phyloP scores from a whole-genome alignment of 2,329 filamentous ascomycete genomes.

The Periconia sp. region DNA sequence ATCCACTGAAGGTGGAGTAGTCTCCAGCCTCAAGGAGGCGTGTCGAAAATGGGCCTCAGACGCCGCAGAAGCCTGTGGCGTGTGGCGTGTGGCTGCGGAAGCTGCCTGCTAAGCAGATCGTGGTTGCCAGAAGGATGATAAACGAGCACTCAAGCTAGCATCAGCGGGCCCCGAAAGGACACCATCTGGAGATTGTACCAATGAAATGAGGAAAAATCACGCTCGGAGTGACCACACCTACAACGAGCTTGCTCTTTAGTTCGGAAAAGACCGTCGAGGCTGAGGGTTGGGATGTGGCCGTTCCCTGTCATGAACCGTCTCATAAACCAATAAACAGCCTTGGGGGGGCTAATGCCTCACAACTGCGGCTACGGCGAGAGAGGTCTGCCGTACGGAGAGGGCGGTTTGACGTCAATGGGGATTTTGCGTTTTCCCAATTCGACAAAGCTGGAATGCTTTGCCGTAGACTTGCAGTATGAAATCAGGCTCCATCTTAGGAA shows the following conservation, averaged over 20 bases:
- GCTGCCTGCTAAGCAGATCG: slow-evolving; percentile 21
- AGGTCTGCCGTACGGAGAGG: slow-evolving; percentile 10
- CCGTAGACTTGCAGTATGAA: slow-evolving; percentile 25
- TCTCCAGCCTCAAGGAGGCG: slow-evolving; percentile 33
- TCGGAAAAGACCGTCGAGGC: slow-evolving; percentile 14
- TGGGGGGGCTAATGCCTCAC: slow-evolving; percentile 11
- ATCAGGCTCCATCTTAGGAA: slow-evolving; percentile 5
- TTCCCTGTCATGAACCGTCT: slow-evolving; percentile 5
- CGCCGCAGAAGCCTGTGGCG: slow-evolving; percentile 37
- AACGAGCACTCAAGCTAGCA: slow-evolving; percentile 26
- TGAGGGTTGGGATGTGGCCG: not conserved
- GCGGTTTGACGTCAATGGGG: slow-evolving; percentile 16
- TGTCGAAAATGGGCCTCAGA: slow-evolving; percentile 36
- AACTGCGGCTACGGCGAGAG: slow-evolving; percentile 20
- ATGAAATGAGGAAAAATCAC: not conserved
- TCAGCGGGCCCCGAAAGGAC: slow-evolving; percentile 8
- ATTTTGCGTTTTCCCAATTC: slow-evolving; percentile 16
- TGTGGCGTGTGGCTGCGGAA: slow-evolving; percentile 41
- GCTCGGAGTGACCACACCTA: slow-evolving; percentile 19
- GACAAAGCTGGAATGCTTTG: slow-evolving; percentile 35
- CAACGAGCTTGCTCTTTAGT: slow-evolving; percentile 11
- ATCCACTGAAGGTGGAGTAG: slow-evolving; percentile 28
- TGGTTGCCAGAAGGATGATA: slow-evolving; percentile 24
- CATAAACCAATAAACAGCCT: slow-evolving; percentile 10
- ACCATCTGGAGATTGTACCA: slow-evolving; percentile 1